Evolutionary conservation across 1,139 yeast genomes (phyloP), one percentile per base, ranked within the genome.

Genomic region (Groenewaldozyma sp.): DNA sequence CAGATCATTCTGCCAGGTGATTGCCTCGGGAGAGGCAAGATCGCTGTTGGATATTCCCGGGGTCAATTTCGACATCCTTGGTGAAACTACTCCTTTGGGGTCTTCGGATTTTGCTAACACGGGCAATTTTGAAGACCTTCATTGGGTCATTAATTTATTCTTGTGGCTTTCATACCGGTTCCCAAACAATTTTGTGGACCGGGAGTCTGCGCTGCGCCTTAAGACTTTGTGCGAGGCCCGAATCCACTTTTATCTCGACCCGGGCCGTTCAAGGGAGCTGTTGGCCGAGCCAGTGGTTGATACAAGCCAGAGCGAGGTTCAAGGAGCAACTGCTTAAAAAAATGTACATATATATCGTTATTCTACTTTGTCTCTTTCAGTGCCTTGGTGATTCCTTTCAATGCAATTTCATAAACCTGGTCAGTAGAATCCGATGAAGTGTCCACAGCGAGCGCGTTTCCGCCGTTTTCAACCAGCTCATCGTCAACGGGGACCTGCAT

Each of bases 141-240:
- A 91, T 62, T 74, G 76, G 48, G 64, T 76, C 36, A 69, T 84
- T 19, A 70, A 80, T 48, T 63, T 84, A 11, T 88, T 76, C 55
- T 64, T 86, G 58, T 91, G 98, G 98, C 67, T 91, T 47, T 72
- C 84, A 45, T 91, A 84, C 56, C 53, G 96, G 54, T 88, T 82
- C 67, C 95, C 96, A 0, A 76, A 80, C 28, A 69, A 78, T 39
- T 82, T 87, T 52, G 73, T 82, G 9, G 95, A 86, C 55, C 68
- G 76, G 22, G 82, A 80, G 44, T 75, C 87, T 38, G 94, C 95
- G 0, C 60, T 62, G 31, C 83, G 82, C 43, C 60, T 84, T 51
- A 81, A 82, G 28, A 46, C 44, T 13, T 45, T 59, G 18, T 60
- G 65, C 37, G 64, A 62, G 44, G 45, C 37, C 6, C 46, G 49